A percentile compares a stretch with the other conserved stretches of the same genome.
phyloP scores from a whole-genome alignment of 768 basidiomycete genomes.

The Hygrocybe punicea region DNA sequence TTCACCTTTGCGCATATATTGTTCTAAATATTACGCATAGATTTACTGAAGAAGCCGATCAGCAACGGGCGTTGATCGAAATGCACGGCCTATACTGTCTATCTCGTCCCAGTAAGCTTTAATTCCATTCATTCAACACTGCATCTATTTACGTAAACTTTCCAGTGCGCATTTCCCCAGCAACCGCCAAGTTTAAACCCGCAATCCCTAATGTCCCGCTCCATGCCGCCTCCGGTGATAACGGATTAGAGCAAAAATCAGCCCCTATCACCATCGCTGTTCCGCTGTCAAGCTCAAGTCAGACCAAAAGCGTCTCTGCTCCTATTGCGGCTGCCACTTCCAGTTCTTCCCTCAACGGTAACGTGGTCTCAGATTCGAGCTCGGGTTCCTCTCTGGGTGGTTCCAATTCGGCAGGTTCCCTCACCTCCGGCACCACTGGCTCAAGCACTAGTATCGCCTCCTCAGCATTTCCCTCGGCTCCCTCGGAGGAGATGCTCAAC shows the following conservation, averaged over 20 bases:
- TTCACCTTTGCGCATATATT: conserved; percentile 7
- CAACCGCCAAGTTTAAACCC: conserved; percentile 82
- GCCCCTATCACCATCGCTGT: conserved; percentile 47
- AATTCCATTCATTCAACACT: conserved; percentile 9
- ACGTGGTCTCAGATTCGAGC: conserved; percentile 39
- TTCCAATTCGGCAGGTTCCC: conserved; percentile 40
- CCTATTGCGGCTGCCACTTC: conserved; percentile 54
- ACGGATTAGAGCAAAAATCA: conserved; percentile 31
- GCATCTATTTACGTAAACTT: conserved; percentile 31
- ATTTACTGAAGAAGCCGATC: conserved; percentile 85
- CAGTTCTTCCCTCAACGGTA: conserved; percentile 31
- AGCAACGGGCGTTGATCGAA: conserved; percentile 84
- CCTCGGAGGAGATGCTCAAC: conserved; percentile 54
- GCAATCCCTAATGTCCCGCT: conserved; percentile 50
- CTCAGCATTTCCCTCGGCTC: conserved; percentile 44
- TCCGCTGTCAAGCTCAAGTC: conserved; percentile 44
- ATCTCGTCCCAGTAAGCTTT: conserved; percentile 75
- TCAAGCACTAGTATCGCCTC: conserved; percentile 52
- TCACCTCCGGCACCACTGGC: conserved; percentile 50
- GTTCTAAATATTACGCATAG: conserved; percentile 37
- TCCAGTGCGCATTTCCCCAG: conserved; percentile 85
- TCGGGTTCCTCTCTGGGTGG: conserved; percentile 50
- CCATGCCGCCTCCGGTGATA: conserved; percentile 28
- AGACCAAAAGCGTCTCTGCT: conserved; percentile 65
- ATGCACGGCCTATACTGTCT: conserved; percentile 91